These are phyloP conservation scores for Cutaneotrichosporon daszewskae DNA, from an alignment of 1,284 basidiomycete species.

Conservation along the genomic window DNA sequence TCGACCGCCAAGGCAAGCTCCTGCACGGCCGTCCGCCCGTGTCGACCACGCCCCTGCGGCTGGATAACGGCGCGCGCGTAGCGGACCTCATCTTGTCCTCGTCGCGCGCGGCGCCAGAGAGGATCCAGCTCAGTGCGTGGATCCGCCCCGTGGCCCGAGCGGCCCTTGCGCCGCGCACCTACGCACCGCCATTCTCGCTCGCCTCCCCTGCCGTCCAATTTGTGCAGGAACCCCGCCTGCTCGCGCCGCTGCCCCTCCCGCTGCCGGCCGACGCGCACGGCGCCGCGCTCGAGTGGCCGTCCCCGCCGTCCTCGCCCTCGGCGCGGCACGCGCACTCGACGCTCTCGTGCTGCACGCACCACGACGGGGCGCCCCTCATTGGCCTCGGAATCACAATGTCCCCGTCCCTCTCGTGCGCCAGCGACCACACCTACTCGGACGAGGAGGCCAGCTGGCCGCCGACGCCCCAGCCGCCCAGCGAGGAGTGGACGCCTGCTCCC, in stretches of 20 bases:
- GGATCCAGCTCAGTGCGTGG: too few relatives aligned
- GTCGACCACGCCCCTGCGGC: slow-evolving; percentile 32
- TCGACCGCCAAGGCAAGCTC: slow-evolving; percentile 35
- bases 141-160: too few relatives aligned
- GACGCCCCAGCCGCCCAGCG: too few relatives aligned
- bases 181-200: slow-evolving; percentile 29
- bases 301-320: too few relatives aligned
- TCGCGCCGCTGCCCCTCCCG: slow-evolving; percentile 1
- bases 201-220: slow-evolving; percentile 2
- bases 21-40: slow-evolving; percentile 37
- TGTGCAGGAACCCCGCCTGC: not conserved
- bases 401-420: slow-evolving; percentile 2
- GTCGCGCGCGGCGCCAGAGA: too few relatives aligned
- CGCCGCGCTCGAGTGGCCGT: too few relatives aligned
- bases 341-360: slow-evolving; percentile 9
- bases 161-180: slow-evolving; percentile 28
- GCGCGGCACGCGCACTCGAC: too few relatives aligned
- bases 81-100: too few relatives aligned
- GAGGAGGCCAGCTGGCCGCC: slow-evolving; percentile 13
- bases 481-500: too few relatives aligned
- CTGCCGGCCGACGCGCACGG: not conserved
- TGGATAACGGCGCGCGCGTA: not conserved
- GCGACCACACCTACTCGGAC: slow-evolving; percentile 12
- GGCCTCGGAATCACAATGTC: slow-evolving; percentile 18
- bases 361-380: slow-evolving; percentile 6